Evolutionary conservation across 2,329 filamentous ascomycete species (phyloP), one percentile per base, ranked within the genome.

Genomic region (Penicillium corylophilum): DNA sequence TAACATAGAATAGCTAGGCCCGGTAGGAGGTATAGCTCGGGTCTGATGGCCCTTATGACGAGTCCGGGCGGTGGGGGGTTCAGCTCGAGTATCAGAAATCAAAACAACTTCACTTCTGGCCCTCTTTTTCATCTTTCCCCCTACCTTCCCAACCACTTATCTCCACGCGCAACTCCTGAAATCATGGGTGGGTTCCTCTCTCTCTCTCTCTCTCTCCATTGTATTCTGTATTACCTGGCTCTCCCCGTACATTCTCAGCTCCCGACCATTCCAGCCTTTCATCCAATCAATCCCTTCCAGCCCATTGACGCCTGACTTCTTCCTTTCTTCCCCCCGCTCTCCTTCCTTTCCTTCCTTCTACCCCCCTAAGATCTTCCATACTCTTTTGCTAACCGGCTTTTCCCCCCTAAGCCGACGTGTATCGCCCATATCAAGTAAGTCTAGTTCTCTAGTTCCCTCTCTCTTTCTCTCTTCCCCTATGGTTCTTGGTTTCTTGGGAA

Each of bases 381-480:
- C 41, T 51, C 45, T 46, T 43, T 45, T 18, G 43, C 54, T 59
- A 29, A 57, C 48, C 18, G 35, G 35, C 48, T 41, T 54, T 48
- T 41, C 51, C 40, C 51, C 44, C 31, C 53, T 45, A 64, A 74
- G 74, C 73, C 56, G 74, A 77, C 74, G 72, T 75, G 49, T 77
- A 77, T 68, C 74, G 74, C 56, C 74, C 74, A 57, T 66, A 69
- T 59, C 71, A 74, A 72, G 74, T 77, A 72, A 74, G 74, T 38
- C 10, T 40, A 31, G 38, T 20, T 9, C 16, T 36, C 45, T 52
- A 44, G 50, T 55, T 50, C 51, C 50, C 40, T 20, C 52, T 50
- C 40, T 22, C 50, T 46, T 38, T 13, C 16, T 20, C 20, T 28
- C n/a, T 20, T 2, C 15, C 18, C 4, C 13, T 16, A 5, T 5